Base-by-base conservation (phyloP, 805 yeast species). In the Tetrapisispora fleetii region DNA sequence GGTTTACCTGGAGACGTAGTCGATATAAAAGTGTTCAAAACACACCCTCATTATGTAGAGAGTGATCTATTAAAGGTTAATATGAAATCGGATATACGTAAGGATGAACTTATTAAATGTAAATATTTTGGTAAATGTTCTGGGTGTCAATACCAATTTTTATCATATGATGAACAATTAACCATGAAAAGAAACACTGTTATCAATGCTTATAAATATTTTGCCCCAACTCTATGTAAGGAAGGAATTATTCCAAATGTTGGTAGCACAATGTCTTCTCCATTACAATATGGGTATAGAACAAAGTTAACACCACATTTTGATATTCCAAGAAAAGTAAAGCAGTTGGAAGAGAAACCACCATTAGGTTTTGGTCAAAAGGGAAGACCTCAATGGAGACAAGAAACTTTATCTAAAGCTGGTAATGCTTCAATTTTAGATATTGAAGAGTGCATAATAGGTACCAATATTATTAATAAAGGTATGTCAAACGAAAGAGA, bases 301-400 rank as follows among this genome's bases (percentile, higher is more conserved):
- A 93, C 99, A 0, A 93, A 93, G 62, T 74, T 93, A 39, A 93
- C 99, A 0, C 99, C 99, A 5, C 99, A 93, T 68, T 93, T 90
- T 67, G 89, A 85, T 58, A 68, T 86, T 37, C 93, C 95, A 22
- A 76, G 80, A 58, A 75, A 80, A 58, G 52, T 62, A 13, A 68
- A 68, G 45, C 69, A 72, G 13, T 58, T 68, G 32, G 63, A 58
- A 17, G 60, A 63, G 40, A 67, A 73, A 49, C 96, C 96, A 17
- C 78, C 85, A 16, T 71, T 93, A 49, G 99, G 99, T 1, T 93
- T 91, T 69, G 95, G 95, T 8, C 74, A 83, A 46, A 85, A 85
- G 63, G 95, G 95, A 11, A 76, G 82, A 61, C 88, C 89, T 2
- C 63, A 67, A 35, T 84, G 88, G 87, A 72, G 89, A 60, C 56